Evolutionary conservation across 495 filamentous ascomycete genomes (phyloP).

Genomic region (Lepraria neglecta): DNA sequence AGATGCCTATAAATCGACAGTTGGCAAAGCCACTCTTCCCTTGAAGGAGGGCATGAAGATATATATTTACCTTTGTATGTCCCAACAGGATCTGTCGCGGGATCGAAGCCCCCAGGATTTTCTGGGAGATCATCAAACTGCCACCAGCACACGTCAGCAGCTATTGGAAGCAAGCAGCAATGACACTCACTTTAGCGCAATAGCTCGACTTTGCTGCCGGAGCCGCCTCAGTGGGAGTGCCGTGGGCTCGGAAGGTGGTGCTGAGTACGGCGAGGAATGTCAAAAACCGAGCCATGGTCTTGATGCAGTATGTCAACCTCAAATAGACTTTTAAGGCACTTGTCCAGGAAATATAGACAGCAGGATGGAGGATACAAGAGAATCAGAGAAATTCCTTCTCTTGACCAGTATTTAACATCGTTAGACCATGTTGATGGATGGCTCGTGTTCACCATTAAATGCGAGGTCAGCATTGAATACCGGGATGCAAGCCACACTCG

Average conservation of each 20-base stretch:
- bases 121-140: slow-evolving; percentile 11
- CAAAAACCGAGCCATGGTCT: slow-evolving; percentile 7
- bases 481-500: background rate
- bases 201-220: slow-evolving; percentile 7
- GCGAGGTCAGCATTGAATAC: background rate
- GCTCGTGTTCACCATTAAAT: background rate
- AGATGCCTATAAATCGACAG: slow-evolving; percentile 4
- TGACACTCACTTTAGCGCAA: slow-evolving; percentile 8
- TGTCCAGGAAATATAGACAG: background rate
- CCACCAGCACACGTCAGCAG: slow-evolving; percentile 1
- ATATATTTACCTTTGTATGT: slow-evolving; percentile 12
- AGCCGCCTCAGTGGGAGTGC: slow-evolving; percentile 1
- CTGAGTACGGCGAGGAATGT: slow-evolving; percentile 1
- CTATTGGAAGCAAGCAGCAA: background rate
- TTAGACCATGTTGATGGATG: slow-evolving; percentile 6
- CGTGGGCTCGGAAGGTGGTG: background rate
- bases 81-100: background rate
- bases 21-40: background rate
- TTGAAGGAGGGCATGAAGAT: background rate
- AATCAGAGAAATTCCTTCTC: background rate
- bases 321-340: background rate
- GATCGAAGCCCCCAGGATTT: slow-evolving; percentile 7
- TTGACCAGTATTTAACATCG: slow-evolving; percentile 7
- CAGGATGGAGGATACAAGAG: too few species aligned
- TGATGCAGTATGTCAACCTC: slow-evolving; percentile 1